These are phyloP conservation scores for Apodospora peruviana DNA, from an alignment of 495 filamentous ascomycete genomes.

Conservation along the genomic window DNA sequence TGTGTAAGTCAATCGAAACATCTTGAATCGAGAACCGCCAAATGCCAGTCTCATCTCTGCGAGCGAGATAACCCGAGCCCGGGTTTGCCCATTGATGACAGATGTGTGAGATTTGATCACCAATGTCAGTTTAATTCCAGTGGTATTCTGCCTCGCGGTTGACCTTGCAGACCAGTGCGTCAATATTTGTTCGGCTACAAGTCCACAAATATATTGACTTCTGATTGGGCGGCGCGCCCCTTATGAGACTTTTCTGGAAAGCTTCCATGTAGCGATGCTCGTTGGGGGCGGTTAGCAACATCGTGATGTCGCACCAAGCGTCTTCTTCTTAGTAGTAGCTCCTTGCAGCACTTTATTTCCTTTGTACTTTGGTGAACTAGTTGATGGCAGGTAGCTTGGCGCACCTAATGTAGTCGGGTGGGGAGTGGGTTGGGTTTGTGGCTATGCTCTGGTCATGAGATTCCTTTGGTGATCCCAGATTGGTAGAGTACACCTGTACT, in stretches of 20 bases:
- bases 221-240: not conserved
- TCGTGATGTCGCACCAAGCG: not conserved
- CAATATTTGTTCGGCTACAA: not conserved
- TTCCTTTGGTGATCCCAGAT: too few species aligned
- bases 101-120: not conserved
- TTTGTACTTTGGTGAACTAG: not conserved
- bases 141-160: not conserved
- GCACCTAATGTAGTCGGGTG: not conserved
- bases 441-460: not conserved
- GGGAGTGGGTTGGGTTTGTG: not conserved
- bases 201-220: not conserved
- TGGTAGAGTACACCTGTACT: too few species aligned
- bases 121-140: not conserved
- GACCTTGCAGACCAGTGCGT: not conserved
- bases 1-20: not conserved
- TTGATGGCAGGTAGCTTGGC: not conserved
- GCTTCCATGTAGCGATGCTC: not conserved
- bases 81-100: not conserved
- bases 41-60: not conserved
- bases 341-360: not conserved
- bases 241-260: not conserved
- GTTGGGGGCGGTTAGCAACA: not conserved
- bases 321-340: not conserved
- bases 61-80: not conserved
- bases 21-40: not conserved